phyloP scores from a whole-genome alignment of 352 stramenopile genomes.

The Peronosclerospora sorghi region DNA sequence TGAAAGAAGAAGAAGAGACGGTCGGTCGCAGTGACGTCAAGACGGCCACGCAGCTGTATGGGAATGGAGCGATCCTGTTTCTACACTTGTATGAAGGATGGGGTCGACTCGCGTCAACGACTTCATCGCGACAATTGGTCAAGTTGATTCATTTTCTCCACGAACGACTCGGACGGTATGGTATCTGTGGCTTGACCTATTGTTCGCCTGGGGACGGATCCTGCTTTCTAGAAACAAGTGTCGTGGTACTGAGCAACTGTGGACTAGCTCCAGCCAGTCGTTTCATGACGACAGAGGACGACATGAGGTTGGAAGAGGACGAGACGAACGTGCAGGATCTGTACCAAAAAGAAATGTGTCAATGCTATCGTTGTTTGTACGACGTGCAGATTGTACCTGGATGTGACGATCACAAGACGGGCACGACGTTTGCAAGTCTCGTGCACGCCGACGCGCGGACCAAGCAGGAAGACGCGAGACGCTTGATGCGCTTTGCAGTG shows the following conservation, averaged over 20 bases:
- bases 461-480: conserved; percentile 20
- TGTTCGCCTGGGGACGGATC: conserved; percentile 5
- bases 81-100: conserved; percentile 27
- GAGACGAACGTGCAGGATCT: conserved; percentile 9
- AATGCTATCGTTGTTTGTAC: conserved; percentile 69
- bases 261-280: conserved; percentile 4
- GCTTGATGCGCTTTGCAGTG: conserved; percentile 41
- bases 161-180: conserved; percentile 29
- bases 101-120: neutral
- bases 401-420: conserved; percentile 48
- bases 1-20: conserved; percentile 65
- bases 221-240: conserved; percentile 39
- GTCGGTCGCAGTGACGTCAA: conserved; percentile 32
- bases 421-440: conserved; percentile 25
- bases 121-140: conserved; percentile 6
- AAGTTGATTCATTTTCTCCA: conserved; percentile 33
- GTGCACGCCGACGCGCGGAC: conserved; percentile 9
- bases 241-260: conserved; percentile 22
- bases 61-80: conserved; percentile 42
- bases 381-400: conserved; percentile 54
- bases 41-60: conserved; percentile 32
- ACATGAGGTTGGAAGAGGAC: conserved; percentile 3
- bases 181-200: conserved; percentile 34
- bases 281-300: neutral
- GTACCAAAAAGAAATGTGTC: conserved; percentile 40